phyloP scores from a whole-genome alignment of 495 filamentous ascomycete genomes.

The Trichocladium uniseriatum region DNA sequence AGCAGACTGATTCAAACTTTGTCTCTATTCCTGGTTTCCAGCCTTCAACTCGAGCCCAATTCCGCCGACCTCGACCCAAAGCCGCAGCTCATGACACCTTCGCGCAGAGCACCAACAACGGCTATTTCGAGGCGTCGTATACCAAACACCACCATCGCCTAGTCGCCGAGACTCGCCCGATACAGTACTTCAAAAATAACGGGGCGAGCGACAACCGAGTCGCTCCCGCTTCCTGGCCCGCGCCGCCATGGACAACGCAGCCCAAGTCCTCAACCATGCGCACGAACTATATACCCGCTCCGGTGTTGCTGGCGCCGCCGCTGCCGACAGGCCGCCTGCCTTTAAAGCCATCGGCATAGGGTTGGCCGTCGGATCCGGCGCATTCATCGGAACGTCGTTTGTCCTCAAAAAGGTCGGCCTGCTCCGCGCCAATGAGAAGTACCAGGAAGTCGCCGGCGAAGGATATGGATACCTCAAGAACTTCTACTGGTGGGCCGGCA shows the following conservation, averaged over 20 bases:
- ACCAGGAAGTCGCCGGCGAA: conserved; percentile 91
- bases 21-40: too few relatives aligned
- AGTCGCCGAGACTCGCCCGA: too few relatives aligned
- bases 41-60: neutral
- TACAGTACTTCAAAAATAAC: too few relatives aligned
- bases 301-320: conserved; percentile 19
- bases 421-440: conserved; percentile 88
- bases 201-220: conserved; percentile 9
- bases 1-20: too few relatives aligned
- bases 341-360: conserved; percentile 87
- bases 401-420: conserved; percentile 91
- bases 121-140: too few relatives aligned
- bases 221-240: conserved; percentile 8
- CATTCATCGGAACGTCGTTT: conserved; percentile 93
- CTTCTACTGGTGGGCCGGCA: conserved; percentile 87
- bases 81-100: conserved; percentile 7
- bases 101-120: too few relatives aligned
- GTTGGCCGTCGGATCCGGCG: conserved; percentile 76
- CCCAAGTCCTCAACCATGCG: conserved; percentile 29
- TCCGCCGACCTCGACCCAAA: neutral
- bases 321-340: conserved; percentile 29
- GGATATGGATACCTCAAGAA: conserved; percentile 99
- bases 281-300: conserved; percentile 36
- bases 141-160: too few relatives aligned
- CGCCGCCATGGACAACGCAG: conserved; percentile 34